Base-by-base conservation (phyloP, 441 rosid genomes). In the Erodium trifolium region DNA sequence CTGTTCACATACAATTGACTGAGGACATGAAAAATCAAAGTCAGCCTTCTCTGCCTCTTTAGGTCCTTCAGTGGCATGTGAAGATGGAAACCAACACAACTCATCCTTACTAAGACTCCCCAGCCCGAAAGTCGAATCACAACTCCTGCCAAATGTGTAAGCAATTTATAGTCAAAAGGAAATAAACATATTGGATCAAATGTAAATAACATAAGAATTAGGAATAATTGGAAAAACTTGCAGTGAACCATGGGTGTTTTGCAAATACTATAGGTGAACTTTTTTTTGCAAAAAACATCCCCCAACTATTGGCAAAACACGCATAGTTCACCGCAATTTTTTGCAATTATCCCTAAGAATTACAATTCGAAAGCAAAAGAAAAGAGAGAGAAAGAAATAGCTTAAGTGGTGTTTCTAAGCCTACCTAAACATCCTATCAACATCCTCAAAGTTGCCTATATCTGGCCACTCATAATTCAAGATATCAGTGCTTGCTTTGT, bases 381-480 rank as follows among this genome's bases (percentile, higher is more conserved):
- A 23, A 19, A 45, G 64, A 65, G 4, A n/a, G 41, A 27, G 29
- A 12, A 7, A 45, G 71, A 59, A 69, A 12, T 14, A 1, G 2
- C 37, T 53, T 7, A 16, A 67, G 37, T 69, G 19, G 67, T 63
- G 31, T 19, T 65, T 19, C 55, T 68, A 13, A 31, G 1, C 71
- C 73, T 78, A 92, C 98, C 98, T 86, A 71, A 92, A 88, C 91
- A 92, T 88, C 76, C 83, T 80, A 82, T 92, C 92, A 73, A 92
- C 89, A 76, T 92, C 96, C 81, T 90, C 98, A 78, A 92, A 90
- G 78, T 87, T 88, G 51, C 84, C 96, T 23, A 92, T 84, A 66
- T 92, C 96, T 74, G 86, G 86, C 98, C 96, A 92, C 39, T 82
- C 90, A 77, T 87, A 92, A 70, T 81, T 76, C 49, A 86, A 80